A percentile compares a stretch with the other conserved stretches of the same genome.
phyloP scores from a whole-genome alignment of 257 asterid species.

The Knoxia roxburghii region DNA sequence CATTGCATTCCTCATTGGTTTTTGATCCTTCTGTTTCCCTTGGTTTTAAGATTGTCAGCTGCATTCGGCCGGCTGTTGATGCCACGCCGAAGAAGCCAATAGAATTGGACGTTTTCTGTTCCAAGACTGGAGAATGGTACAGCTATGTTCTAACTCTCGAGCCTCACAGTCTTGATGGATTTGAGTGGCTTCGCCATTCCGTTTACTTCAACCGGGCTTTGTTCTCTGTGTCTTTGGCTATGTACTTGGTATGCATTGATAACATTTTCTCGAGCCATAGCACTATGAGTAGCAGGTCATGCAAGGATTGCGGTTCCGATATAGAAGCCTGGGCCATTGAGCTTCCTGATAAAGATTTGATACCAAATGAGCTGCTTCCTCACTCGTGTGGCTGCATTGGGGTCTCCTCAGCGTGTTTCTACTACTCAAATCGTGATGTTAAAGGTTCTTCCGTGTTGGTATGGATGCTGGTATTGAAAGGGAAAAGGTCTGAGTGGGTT shows the following conservation, averaged over 20 bases:
- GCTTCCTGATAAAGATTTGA: neutral
- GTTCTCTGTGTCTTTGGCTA: slow-evolving; percentile 1
- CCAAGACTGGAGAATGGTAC: neutral
- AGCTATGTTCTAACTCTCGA: neutral
- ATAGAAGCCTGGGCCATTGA: neutral
- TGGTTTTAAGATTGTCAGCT: neutral
- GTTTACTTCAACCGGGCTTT: neutral
- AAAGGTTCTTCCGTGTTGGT: neutral
- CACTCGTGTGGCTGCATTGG: neutral
- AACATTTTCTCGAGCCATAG: neutral
- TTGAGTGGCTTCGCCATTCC: neutral
- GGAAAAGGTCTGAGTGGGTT: neutral
- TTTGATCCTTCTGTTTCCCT: neutral
- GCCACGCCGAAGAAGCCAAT: neutral
- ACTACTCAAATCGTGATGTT: neutral
- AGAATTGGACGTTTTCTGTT: neutral
- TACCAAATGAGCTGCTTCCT: neutral
- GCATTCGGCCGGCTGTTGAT: neutral
- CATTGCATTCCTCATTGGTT: neutral
- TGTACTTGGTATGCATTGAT: neutral
- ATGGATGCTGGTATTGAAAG: slow-evolving; percentile 4
- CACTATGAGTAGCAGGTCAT: no score
- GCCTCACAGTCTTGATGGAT: slow-evolving; percentile 1
- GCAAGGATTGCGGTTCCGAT: neutral
- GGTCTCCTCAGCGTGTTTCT: neutral